Percentiles rank a stretch among this genome's conserved stretches.
Evolutionary conservation across 2,329 filamentous ascomycete species (phyloP).

Genomic region (Penicillium polonicum): DNA sequence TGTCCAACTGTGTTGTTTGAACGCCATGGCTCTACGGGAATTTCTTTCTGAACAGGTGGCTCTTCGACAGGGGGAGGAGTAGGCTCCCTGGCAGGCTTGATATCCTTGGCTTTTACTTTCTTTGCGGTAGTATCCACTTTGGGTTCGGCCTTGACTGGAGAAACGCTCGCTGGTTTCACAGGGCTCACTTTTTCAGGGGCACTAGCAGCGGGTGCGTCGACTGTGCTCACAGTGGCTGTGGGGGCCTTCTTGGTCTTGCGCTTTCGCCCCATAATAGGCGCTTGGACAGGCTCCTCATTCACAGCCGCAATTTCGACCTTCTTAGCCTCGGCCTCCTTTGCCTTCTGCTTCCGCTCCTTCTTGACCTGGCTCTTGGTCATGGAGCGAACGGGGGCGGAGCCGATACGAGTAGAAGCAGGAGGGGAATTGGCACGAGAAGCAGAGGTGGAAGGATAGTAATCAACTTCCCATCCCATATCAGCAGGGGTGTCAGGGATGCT

Average conservation of each 20-base stretch:
- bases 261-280: constrained; percentile 63
- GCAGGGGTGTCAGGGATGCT: constrained; percentile 62
- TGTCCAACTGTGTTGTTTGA: constrained; percentile 43
- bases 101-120: constrained; percentile 27
- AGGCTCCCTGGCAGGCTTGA: constrained; percentile 20
- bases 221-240: constrained; percentile 23
- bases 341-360: constrained; percentile 56
- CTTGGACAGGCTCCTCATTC: constrained; percentile 55
- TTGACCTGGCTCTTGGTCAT: constrained; percentile 64
- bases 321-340: constrained; percentile 47
- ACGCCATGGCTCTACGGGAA: constrained; percentile 35
- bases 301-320: constrained; percentile 39
- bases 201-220: constrained; percentile 12
- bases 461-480: constrained; percentile 58
- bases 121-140: constrained; percentile 23
- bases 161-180: constrained; percentile 11
- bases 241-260: constrained; percentile 56
- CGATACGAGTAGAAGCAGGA: constrained; percentile 52
- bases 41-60: constrained; percentile 22
- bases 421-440: constrained; percentile 61
- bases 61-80: constrained; percentile 23
- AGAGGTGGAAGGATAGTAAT: constrained; percentile 58
- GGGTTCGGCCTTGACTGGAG: constrained; percentile 24
- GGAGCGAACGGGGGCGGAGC: constrained; percentile 58
- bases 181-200: constrained; percentile 19